Evolutionary conservation across 345 rosid species (phyloP).

Genomic region (Anacardium occidentale): DNA sequence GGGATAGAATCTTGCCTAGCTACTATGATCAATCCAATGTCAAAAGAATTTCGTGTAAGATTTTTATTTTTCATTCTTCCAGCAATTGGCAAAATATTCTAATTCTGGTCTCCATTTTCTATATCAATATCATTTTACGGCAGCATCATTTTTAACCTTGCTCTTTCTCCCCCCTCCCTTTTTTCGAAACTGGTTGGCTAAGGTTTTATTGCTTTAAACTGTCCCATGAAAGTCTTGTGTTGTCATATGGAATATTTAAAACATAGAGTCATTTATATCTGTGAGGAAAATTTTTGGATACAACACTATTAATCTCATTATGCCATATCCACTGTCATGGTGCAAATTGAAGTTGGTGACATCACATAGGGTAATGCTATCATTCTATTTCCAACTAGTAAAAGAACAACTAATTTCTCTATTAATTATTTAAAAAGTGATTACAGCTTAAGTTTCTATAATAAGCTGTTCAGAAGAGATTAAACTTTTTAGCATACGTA

Average conservation of each 20-base stretch:
- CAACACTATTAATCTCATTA: background rate
- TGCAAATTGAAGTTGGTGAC: background rate
- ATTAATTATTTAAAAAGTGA: background rate
- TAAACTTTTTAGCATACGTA: background rate
- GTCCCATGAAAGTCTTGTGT: background rate
- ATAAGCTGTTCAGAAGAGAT: background rate
- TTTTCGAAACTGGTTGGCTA: background rate
- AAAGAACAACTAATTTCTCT: background rate
- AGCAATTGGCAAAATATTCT: background rate
- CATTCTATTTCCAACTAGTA: constrained; percentile 1
- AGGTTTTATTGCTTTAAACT: background rate
- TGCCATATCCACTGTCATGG: background rate
- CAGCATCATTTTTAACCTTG: background rate
- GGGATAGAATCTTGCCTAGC: constrained; percentile 47
- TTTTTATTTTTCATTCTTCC: constrained; percentile 5
- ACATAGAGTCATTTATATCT: background rate
- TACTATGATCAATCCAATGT: constrained; percentile 43
- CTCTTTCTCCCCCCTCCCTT: no score
- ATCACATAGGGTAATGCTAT: background rate
- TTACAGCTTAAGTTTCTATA: background rate
- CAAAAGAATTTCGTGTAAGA: constrained; percentile 45
- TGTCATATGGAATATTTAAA: background rate
- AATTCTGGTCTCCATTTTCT: background rate
- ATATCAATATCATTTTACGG: background rate
- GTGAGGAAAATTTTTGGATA: background rate